Evolutionary conservation across 1,284 basidiomycete genomes (phyloP).

Genomic region (Cerioporus squamosus): DNA sequence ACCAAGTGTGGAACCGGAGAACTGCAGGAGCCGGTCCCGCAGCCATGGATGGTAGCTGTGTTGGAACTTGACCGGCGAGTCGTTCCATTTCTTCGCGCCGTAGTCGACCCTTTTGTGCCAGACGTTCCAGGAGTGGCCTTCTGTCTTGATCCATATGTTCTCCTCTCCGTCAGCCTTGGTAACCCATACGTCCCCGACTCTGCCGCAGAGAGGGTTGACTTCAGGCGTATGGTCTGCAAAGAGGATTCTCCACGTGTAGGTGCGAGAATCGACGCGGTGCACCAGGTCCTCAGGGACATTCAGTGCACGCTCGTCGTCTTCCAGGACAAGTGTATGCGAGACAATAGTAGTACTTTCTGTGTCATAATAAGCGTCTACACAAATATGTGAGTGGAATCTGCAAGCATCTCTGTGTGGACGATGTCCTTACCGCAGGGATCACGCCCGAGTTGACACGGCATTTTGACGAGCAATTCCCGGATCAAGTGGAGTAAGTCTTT

Average conservation of each 20-base stretch:
- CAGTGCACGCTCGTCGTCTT: neutral
- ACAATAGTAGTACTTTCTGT: no score
- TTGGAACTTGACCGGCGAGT: neutral
- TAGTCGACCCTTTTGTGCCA: neutral
- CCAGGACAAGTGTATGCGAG: no score
- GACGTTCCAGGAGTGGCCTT: neutral
- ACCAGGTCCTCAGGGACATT: neutral
- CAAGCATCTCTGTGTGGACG: no score
- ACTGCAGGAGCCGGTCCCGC: constrained; percentile 8
- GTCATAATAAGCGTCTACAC: no score
- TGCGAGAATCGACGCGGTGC: neutral
- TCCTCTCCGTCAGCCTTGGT: neutral
- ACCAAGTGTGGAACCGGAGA: neutral
- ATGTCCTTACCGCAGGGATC: no score
- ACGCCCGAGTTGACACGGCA: no score
- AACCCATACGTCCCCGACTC: constrained; percentile 7
- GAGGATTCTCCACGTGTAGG: neutral
- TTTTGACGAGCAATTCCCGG: no score
- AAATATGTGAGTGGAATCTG: no score
- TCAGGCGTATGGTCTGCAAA: neutral
- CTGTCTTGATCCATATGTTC: neutral
- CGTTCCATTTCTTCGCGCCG: neutral
- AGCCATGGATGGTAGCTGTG: constrained; percentile 14
- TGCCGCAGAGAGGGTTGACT: neutral
- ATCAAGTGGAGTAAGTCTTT: no score